Percentiles rank a stretch among this genome's conserved stretches.
Evolutionary conservation across 441 rosid genomes (phyloP).

Genomic region (Erodium texanum): DNA sequence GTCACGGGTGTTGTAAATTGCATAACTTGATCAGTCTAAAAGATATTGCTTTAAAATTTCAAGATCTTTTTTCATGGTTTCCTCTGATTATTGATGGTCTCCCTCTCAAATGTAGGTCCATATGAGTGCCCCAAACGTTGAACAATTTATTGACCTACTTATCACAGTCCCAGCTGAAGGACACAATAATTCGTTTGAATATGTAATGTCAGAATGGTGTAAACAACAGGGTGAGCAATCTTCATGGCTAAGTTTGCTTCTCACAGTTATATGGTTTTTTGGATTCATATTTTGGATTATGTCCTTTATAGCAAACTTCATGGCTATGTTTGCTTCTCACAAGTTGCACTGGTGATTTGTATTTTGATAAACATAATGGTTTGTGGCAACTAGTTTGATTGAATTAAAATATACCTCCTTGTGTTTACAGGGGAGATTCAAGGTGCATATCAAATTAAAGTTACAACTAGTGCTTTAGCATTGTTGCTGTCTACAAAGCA

Average conservation of each 20-base stretch:
- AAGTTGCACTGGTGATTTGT: constrained; percentile 8
- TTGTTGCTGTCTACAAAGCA: constrained; percentile 64
- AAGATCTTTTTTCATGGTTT: not conserved
- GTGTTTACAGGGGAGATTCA: constrained; percentile 64
- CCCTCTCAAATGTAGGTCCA: constrained; percentile 51
- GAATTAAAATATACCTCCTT: not conserved
- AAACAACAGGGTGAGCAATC: constrained; percentile 67
- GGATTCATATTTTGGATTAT: not conserved
- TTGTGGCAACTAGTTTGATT: not conserved
- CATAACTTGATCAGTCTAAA: not conserved
- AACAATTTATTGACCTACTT: constrained; percentile 67
- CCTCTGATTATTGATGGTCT: not conserved
- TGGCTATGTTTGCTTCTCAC: not conserved
- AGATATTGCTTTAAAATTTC: not conserved
- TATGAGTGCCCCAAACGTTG: constrained; percentile 67
- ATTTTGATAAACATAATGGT: not conserved
- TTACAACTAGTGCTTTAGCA: constrained; percentile 75
- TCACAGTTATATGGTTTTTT: not conserved
- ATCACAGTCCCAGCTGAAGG: constrained; percentile 53
- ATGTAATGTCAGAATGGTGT: constrained; percentile 90
- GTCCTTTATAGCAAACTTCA: not conserved
- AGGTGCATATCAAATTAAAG: constrained; percentile 85
- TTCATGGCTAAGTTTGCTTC: constrained; percentile 11
- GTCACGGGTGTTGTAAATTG: not conserved
- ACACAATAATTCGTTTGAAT: constrained; percentile 55